Evolutionary conservation across 768 basidiomycete species (phyloP).

Genomic region (Dacryopinax primogenitus): DNA sequence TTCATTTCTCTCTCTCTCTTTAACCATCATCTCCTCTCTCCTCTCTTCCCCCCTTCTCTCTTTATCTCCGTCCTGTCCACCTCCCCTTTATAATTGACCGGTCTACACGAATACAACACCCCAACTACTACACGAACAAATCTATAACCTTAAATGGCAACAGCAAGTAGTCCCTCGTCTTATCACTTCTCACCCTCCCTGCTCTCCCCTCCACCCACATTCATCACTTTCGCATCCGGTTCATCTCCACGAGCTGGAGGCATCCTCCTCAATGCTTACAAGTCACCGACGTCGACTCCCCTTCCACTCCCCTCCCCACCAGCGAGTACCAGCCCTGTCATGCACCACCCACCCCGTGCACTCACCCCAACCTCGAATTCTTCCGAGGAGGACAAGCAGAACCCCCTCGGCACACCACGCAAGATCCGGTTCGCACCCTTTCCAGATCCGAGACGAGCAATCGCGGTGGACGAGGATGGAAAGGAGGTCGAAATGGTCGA

Average conservation of each 20-base stretch:
- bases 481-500: conserved; percentile 15
- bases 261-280: conserved; percentile 4
- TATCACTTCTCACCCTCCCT: conserved; percentile 1
- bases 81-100: too few species aligned
- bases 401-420: conserved; percentile 8
- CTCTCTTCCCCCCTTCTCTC: neutral
- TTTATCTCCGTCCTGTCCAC: neutral
- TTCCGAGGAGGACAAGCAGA: neutral
- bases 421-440: conserved; percentile 74
- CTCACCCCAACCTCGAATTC: neutral
- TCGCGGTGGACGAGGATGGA: conserved; percentile 33
- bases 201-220: conserved; percentile 2
- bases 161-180: neutral
- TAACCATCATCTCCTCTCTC: neutral
- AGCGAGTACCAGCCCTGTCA: neutral
- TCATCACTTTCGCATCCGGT: neutral
- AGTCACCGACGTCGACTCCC: neutral
- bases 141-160: neutral
- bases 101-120: neutral
- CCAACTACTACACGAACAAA: neutral
- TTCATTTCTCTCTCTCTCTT: neutral
- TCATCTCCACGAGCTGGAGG: neutral
- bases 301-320: neutral
- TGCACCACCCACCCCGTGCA: neutral
- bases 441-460: conserved; percentile 55